These are phyloP conservation scores for Penicillium ochrochloron DNA, from an alignment of 495 filamentous ascomycete genomes.

Conservation along the genomic window DNA sequence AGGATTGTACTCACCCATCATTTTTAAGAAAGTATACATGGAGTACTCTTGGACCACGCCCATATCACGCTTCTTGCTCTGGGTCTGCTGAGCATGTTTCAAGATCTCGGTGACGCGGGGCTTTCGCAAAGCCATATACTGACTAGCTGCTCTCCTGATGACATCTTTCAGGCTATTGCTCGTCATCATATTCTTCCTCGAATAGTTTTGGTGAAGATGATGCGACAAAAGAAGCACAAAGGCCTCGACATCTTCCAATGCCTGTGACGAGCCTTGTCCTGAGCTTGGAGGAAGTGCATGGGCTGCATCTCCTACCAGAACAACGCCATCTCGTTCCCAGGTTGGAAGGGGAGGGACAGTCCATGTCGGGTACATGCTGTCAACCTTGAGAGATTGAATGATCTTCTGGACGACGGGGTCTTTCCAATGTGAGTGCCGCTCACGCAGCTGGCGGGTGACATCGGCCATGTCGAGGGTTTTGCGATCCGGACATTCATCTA, in stretches of 20 bases:
- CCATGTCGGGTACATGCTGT: constrained; percentile 60
- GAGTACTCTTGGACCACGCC: constrained; percentile 36
- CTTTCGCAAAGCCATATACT: constrained; percentile 35
- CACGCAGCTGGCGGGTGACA: constrained; percentile 45
- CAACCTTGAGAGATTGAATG: constrained; percentile 41
- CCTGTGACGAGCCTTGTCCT: constrained; percentile 53
- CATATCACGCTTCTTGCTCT: constrained; percentile 40
- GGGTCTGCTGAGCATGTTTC: constrained; percentile 33
- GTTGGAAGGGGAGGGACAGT: constrained; percentile 52
- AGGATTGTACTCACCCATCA: constrained; percentile 29
- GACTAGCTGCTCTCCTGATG: constrained; percentile 32
- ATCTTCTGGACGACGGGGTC: constrained; percentile 57
- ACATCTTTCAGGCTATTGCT: constrained; percentile 15
- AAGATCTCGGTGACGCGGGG: constrained; percentile 39
- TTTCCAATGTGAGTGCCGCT: constrained; percentile 52
- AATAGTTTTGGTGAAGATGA: constrained; percentile 22
- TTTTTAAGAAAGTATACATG: constrained; percentile 43
- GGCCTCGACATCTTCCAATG: constrained; percentile 50
- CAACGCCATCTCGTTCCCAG: constrained; percentile 49
- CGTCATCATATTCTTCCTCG: constrained; percentile 2
- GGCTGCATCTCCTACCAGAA: constrained; percentile 51
- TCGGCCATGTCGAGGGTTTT: constrained; percentile 43
- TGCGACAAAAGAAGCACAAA: constrained; percentile 43
- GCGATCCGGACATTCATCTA: constrained; percentile 41
- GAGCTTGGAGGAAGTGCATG: constrained; percentile 54